A percentile compares a stretch with the other conserved stretches of the same genome.
Conservation (phyloP, 768 basidiomycete species). For the Trametes coccinea region DNA sequence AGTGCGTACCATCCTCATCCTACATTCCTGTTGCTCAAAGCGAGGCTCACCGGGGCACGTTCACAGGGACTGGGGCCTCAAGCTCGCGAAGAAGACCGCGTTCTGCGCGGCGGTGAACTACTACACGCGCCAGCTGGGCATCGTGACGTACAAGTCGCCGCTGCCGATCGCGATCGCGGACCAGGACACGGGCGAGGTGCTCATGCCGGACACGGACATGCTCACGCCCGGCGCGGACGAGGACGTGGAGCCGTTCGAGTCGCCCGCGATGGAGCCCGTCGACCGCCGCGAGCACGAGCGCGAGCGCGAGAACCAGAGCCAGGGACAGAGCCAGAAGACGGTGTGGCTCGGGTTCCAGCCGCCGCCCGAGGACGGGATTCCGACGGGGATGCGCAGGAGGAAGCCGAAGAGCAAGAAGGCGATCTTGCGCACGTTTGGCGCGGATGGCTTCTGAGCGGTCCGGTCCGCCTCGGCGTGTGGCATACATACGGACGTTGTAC, state of each 20-base stretch:
- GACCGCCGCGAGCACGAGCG: not conserved
- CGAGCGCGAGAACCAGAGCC: not conserved
- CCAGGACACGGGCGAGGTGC: slow-evolving; percentile 23
- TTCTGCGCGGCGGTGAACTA: slow-evolving; percentile 79
- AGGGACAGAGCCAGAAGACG: slow-evolving; percentile 10
- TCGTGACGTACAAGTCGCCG: slow-evolving; percentile 58
- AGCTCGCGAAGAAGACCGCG: slow-evolving; percentile 63
- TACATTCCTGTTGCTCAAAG: not conserved
- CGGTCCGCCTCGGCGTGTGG: too few species aligned
- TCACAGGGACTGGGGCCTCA: slow-evolving; percentile 63
- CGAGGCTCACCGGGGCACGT: not conserved
- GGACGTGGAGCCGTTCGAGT: slow-evolving; percentile 18
- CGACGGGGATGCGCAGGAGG: slow-evolving; percentile 27
- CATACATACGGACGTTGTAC: too few species aligned
- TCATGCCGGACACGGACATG: slow-evolving; percentile 14
- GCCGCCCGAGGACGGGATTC: slow-evolving; percentile 27
- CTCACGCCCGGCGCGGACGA: slow-evolving; percentile 17
- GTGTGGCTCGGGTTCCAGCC: slow-evolving; percentile 31
- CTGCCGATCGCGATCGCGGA: slow-evolving; percentile 56
- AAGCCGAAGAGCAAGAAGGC: slow-evolving; percentile 32
- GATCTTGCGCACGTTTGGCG: slow-evolving; percentile 26
- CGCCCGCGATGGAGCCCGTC: slow-evolving; percentile 1
- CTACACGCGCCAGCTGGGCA: slow-evolving; percentile 70
- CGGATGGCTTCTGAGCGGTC: slow-evolving; percentile 19
- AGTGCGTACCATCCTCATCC: slow-evolving; percentile 33